phyloP scores from a whole-genome alignment of 345 rosid species.

The Gossypium sturtianum region DNA sequence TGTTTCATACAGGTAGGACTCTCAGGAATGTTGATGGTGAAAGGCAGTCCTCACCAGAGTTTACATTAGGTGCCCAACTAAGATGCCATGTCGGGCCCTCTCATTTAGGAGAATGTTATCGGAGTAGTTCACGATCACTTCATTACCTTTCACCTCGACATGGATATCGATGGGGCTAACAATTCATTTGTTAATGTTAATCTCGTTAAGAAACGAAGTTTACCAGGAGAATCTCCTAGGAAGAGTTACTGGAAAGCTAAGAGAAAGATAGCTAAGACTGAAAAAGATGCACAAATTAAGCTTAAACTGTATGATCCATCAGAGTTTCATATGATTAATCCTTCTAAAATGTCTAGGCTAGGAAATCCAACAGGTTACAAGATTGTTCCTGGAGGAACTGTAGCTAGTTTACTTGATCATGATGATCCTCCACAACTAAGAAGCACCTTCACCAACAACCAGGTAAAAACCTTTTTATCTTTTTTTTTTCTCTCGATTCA shows the following conservation, averaged over 20 bases:
- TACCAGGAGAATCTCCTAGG: constrained; percentile 48
- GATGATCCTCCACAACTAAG: constrained; percentile 70
- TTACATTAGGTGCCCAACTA: constrained; percentile 24
- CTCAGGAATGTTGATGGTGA: constrained; percentile 65
- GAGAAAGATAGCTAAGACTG: constrained; percentile 46
- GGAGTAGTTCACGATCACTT: constrained; percentile 73
- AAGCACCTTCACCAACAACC: constrained; percentile 69
- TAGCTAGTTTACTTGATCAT: constrained; percentile 69
- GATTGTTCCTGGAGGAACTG: constrained; percentile 58
- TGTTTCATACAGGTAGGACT: constrained; percentile 38
- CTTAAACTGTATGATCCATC: constrained; percentile 61
- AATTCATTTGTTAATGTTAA: constrained; percentile 57
- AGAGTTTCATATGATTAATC: constrained; percentile 62
- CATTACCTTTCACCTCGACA: constrained; percentile 51
- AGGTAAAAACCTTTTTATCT: constrained; percentile 22
- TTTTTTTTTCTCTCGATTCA: background rate
- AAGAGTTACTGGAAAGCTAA: constrained; percentile 52
- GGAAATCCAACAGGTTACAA: constrained; percentile 74
- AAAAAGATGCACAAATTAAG: constrained; percentile 61
- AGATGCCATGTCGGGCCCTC: constrained; percentile 34
- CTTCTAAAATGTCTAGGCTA: constrained; percentile 45
- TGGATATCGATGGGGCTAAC: constrained; percentile 51
- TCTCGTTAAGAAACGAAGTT: constrained; percentile 43
- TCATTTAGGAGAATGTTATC: constrained; percentile 51
- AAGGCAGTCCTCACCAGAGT: constrained; percentile 31